phyloP scores from a whole-genome alignment of 331 rosid genomes.

The Acacia concinna region DNA sequence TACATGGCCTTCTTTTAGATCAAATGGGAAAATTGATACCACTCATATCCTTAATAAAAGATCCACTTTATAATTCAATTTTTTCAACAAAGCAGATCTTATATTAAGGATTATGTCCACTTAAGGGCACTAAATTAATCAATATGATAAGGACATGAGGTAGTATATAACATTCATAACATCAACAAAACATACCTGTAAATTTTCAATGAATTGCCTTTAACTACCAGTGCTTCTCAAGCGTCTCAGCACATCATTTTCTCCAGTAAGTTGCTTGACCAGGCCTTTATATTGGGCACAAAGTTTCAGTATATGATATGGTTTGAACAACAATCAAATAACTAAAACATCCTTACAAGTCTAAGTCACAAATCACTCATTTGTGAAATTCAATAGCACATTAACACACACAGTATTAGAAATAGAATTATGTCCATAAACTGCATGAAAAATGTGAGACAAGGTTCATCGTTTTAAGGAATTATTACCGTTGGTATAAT shows the following conservation, averaged over 20 bases:
- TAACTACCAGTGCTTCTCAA: conserved; percentile 44
- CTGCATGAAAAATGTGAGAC: neutral
- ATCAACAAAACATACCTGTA: neutral
- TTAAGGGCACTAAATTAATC: no score
- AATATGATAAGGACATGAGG: no score
- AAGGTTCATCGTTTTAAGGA: neutral
- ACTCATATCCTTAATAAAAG: no score
- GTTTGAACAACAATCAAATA: neutral
- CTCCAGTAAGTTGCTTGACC: conserved; percentile 69
- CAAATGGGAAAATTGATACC: neutral
- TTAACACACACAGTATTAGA: neutral
- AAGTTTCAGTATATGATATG: conserved; percentile 18
- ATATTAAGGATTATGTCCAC: no score
- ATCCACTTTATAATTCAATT: no score
- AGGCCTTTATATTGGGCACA: conserved; percentile 53
- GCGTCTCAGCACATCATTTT: conserved; percentile 60
- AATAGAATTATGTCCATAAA: neutral
- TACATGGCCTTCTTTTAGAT: neutral
- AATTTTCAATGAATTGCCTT: conserved; percentile 20
- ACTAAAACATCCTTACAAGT: neutral
- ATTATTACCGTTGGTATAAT: conserved; percentile 68
- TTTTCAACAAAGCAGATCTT: no score
- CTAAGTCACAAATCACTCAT: conserved; percentile 15
- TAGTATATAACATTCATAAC: no score
- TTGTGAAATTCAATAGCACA: conserved; percentile 7